Conservation (phyloP, 768 basidiomycete species). For the Austroboletus festivus region DNA sequence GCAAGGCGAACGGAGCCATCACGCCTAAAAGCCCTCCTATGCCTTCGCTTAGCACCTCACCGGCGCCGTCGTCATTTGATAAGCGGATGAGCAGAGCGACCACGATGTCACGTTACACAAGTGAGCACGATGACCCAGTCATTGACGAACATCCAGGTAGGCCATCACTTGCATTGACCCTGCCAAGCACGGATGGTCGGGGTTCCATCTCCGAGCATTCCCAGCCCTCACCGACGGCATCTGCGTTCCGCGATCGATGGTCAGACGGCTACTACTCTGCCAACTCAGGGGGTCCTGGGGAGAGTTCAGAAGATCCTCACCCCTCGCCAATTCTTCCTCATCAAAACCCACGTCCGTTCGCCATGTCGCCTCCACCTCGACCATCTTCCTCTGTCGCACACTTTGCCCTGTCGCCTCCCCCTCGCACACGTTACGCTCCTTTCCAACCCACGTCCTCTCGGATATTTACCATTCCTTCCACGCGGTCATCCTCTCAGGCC, state of each 20-base stretch:
- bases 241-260: conserved; percentile 69
- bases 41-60: conserved; percentile 33
- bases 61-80: conserved; percentile 22
- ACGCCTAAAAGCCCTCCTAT: conserved; percentile 44
- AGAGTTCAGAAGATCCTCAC: conserved; percentile 14
- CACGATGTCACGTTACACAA: conserved; percentile 31
- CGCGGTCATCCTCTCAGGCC: conserved; percentile 28
- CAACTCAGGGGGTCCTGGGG: conserved; percentile 20
- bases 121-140: conserved; percentile 38
- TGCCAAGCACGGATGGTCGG: conserved; percentile 38
- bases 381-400: conserved; percentile 60
- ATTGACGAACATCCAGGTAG: conserved; percentile 31
- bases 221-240: conserved; percentile 69
- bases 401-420: conserved; percentile 56
- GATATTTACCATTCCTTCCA: conserved; percentile 12
- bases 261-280: conserved; percentile 34
- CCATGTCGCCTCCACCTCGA: conserved; percentile 57
- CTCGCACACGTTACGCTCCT: conserved; percentile 21
- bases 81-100: conserved; percentile 28
- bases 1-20: conserved; percentile 26
- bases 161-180: conserved; percentile 51
- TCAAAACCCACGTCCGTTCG: conserved; percentile 21
- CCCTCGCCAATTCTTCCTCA: conserved; percentile 18
- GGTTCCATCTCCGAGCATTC: conserved; percentile 67
- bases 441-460: conserved; percentile 20